Base-by-base conservation (phyloP, 495 filamentous ascomycete species). In the Hypoxylon lenormandii region DNA sequence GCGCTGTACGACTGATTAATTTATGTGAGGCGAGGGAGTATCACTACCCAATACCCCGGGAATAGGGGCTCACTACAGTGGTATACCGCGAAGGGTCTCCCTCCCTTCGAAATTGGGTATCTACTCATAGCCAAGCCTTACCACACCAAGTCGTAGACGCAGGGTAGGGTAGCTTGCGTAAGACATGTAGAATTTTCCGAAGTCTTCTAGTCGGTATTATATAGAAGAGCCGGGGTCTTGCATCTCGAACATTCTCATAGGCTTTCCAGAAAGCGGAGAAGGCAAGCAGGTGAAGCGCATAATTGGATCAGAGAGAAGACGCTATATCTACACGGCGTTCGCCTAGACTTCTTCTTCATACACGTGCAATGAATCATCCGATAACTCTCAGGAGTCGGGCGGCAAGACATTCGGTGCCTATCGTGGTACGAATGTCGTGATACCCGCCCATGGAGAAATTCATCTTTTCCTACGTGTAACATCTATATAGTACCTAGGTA, bases 361-460 rank as follows among this genome's bases (percentile, higher is more conserved):
- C 38, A 26, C 48, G 23, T 57, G 42, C 30, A 22, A 53, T 38
- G 10, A 42, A 64, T 64, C 33, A 40, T 51, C 51, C 43, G 53
- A 53, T 40, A n/a, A n/a, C n/a, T n/a, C n/a, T n/a, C n/a, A n/a
- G n/a, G n/a, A n/a, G n/a, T 49, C 19, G 43, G 60, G 60, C 60
- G 38, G 11, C 26, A 37, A 54, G 40, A 38, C 7, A 21, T 37
- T 11, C 12, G 33, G 33, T 38, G 16, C 23, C 12, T 47, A 36
- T 50, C 16, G 57, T 40, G 30, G 40, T 30, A 60, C 21, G n/a
- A 13, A 30, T 45, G 38, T 16, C 7, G 16, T 18, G 42, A 19
- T 45, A 19, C 16, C 42, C 42, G 38, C 38, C 38, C 15, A 42
- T 42, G 12, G 4, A 16, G 42, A 45, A 10, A 45, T 21, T 21